phyloP scores from a whole-genome alignment of 2,329 filamentous ascomycete species.

The Colletotrichum neosansevieriae region DNA sequence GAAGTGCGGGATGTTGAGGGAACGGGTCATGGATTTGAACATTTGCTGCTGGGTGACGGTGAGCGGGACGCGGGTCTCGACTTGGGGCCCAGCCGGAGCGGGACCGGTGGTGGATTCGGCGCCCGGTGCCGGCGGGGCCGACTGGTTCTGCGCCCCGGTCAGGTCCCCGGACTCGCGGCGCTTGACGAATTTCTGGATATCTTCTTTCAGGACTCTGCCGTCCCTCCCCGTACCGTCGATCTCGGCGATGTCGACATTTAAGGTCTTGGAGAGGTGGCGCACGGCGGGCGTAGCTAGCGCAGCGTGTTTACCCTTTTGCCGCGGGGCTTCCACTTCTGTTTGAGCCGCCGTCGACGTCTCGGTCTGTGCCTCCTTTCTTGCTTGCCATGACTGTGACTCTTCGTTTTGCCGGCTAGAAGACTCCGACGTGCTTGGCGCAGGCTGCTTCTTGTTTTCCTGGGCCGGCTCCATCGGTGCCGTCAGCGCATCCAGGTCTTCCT shows the following conservation, averaged over 20 bases:
- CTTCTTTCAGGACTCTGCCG: conserved; percentile 91
- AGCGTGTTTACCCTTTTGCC: conserved; percentile 72
- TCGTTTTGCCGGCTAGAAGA: conserved; percentile 24
- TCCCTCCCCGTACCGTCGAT: conserved; percentile 89
- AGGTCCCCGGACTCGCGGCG: conserved; percentile 52
- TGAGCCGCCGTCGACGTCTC: not conserved
- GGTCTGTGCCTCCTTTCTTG: conserved; percentile 27
- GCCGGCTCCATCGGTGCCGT: conserved; percentile 20
- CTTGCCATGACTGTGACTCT: conserved; percentile 11
- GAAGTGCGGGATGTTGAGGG: conserved; percentile 92
- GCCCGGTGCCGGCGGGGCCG: conserved; percentile 43
- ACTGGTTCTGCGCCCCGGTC: not conserved
- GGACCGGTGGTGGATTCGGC: conserved; percentile 46
- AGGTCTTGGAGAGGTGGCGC: conserved; percentile 85
- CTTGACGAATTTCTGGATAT: conserved; percentile 80
- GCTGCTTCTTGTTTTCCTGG: conserved; percentile 43
- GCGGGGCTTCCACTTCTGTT: conserved; percentile 41
- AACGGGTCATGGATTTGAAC: conserved; percentile 98
- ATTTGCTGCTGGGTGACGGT: conserved; percentile 88
- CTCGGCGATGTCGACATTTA: conserved; percentile 81
- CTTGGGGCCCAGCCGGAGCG: conserved; percentile 62
- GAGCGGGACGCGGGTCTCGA: conserved; percentile 77
- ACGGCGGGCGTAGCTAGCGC: conserved; percentile 92
- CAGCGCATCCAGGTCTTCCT: conserved; percentile 64
- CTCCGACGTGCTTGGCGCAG: conserved; percentile 43